Conservation (phyloP, 208 protist genomes). For the Trypanosoma mega region DNA sequence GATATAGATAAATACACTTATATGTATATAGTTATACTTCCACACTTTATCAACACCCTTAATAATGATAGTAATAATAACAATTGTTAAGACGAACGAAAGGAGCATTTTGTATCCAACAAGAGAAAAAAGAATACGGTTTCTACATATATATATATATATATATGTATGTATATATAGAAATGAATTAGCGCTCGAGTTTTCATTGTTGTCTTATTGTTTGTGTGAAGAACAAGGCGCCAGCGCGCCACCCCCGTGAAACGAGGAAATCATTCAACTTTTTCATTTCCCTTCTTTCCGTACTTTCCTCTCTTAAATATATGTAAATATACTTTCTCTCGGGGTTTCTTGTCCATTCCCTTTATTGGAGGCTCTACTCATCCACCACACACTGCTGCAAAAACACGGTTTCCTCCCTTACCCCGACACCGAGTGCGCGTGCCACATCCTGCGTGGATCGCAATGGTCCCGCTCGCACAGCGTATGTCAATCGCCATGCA, state of each 20-base stretch:
- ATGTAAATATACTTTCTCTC: neutral
- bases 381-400: slow-evolving; percentile 75
- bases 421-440: slow-evolving; percentile 42
- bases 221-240: slow-evolving; percentile 3
- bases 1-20: too few relatives aligned
- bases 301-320: too few relatives aligned
- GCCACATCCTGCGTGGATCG: slow-evolving; percentile 57
- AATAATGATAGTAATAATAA: too few relatives aligned
- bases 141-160: slow-evolving; percentile 3
- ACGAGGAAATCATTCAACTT: neutral
- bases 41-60: too few relatives aligned
- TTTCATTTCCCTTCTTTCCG: neutral
- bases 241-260: too few relatives aligned
- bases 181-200: neutral
- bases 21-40: too few relatives aligned
- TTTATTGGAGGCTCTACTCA: slow-evolving; percentile 15
- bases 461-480: slow-evolving; percentile 43
- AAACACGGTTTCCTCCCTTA: slow-evolving; percentile 67
- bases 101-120: too few relatives aligned
- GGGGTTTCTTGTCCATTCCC: neutral
- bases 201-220: neutral
- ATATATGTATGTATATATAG: slow-evolving; percentile 2
- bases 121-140: too few relatives aligned
- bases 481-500: slow-evolving; percentile 70
- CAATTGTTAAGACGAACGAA: too few relatives aligned